A percentile compares a stretch with the other conserved stretches of the same genome.
Evolutionary conservation across 2,329 filamentous ascomycete species (phyloP).

Genomic region (Hyphodiscus sp.): DNA sequence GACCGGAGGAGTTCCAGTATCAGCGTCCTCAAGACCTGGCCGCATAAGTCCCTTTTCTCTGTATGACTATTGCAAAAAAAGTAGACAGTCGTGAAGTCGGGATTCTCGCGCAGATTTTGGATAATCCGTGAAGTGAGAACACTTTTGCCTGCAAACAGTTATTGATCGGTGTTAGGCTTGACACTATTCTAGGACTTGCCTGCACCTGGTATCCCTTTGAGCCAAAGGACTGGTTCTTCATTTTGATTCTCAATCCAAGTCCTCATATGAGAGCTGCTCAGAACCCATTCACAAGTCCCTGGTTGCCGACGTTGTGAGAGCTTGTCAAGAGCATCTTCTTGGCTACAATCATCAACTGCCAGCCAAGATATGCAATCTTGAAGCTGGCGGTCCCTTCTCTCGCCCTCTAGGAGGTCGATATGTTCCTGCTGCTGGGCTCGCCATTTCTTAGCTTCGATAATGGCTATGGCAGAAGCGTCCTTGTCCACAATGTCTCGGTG

Average conservation of each 20-base stretch:
- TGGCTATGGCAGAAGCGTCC: neutral
- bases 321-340: neutral
- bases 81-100: neutral
- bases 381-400: neutral
- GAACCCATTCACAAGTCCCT: conserved; percentile 4
- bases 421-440: neutral
- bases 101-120: neutral
- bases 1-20: neutral
- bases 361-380: conserved; percentile 5
- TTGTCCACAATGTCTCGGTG: neutral
- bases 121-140: neutral
- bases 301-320: neutral
- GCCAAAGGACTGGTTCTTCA: neutral
- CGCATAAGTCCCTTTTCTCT: neutral
- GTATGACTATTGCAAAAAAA: neutral
- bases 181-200: neutral
- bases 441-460: conserved; percentile 1
- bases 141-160: neutral
- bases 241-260: neutral
- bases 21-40: neutral
- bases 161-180: neutral
- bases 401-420: neutral
- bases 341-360: neutral
- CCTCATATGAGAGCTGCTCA: neutral
- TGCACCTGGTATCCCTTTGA: conserved; percentile 5